A percentile compares a stretch with the other conserved stretches of the same genome.
Evolutionary conservation across 345 rosid genomes (phyloP).

Genomic region (Jatropha curcas): DNA sequence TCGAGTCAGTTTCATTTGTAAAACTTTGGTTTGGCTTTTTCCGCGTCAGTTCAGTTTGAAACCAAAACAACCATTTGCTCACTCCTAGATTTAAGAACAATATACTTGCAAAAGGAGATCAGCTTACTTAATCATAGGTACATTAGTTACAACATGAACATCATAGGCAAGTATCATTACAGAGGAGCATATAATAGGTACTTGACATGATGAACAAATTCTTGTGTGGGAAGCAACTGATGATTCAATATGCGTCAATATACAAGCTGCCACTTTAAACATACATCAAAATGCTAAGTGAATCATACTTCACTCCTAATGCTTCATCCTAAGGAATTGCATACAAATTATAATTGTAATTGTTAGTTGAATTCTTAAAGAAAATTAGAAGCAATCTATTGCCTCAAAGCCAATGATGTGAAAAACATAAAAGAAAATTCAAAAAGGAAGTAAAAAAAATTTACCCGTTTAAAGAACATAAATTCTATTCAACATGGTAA

Average conservation of each 20-base stretch:
- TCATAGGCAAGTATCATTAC: no score
- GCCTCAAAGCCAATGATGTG: background rate
- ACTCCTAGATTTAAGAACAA: background rate
- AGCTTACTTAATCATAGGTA: background rate
- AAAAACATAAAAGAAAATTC: background rate
- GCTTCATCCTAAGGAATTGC: background rate
- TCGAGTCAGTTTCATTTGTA: no score
- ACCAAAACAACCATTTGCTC: no score
- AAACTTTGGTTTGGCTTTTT: no score
- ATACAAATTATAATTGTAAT: background rate
- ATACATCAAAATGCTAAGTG: background rate
- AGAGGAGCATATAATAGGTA: background rate
- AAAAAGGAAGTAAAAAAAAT: no score
- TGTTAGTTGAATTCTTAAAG: background rate
- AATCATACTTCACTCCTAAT: background rate
- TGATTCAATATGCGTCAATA: background rate
- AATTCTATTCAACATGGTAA: no score
- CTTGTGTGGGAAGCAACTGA: background rate
- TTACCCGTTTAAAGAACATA: no score
- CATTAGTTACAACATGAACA: background rate
- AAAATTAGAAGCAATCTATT: background rate
- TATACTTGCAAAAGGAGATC: background rate
- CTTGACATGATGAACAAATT: background rate
- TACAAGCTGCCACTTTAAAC: background rate
- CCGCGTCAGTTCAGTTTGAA: no score